Evolutionary conservation across 2,329 filamentous ascomycete species (phyloP).

Genomic region (Aspergillus latus): DNA sequence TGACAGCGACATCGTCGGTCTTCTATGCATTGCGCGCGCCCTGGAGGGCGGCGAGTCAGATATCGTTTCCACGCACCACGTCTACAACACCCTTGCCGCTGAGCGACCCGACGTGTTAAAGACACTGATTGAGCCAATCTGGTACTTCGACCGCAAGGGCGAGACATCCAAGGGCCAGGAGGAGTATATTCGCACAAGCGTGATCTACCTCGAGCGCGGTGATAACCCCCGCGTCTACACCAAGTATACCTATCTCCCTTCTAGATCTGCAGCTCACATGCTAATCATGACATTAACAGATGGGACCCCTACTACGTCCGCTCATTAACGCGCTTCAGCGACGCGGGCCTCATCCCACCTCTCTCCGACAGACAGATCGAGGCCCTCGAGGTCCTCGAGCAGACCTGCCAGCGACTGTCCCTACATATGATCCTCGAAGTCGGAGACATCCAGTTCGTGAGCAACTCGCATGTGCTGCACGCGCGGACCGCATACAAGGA

Average conservation of each 20-base stretch:
- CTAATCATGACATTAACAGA: constrained; percentile 26
- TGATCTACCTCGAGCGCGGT: constrained; percentile 75
- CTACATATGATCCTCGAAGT: constrained; percentile 30
- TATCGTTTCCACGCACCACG: constrained; percentile 72
- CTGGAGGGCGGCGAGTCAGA: constrained; percentile 83
- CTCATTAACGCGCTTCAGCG: constrained; percentile 71
- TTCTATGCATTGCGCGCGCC: constrained; percentile 76
- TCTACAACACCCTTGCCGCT: constrained; percentile 76
- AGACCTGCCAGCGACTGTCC: constrained; percentile 25
- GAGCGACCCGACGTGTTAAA: constrained; percentile 78
- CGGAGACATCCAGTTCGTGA: constrained; percentile 31
- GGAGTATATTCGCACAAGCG: constrained; percentile 68
- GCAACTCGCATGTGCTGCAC: constrained; percentile 30
- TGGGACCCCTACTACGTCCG: constrained; percentile 89
- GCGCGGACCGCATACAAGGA: constrained; percentile 30
- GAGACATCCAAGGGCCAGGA: constrained; percentile 76
- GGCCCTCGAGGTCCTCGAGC: constrained; percentile 27
- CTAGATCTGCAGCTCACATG: background rate
- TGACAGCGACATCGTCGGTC: constrained; percentile 76
- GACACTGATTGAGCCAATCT: constrained; percentile 72
- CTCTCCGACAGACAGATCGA: constrained; percentile 27
- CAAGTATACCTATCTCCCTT: constrained; percentile 52
- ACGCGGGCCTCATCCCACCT: constrained; percentile 56
- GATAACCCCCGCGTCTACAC: constrained; percentile 66
- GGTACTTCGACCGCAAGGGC: constrained; percentile 92